Conservation (phyloP, 2,329 filamentous ascomycete species). For the Fusarium anguioides region DNA sequence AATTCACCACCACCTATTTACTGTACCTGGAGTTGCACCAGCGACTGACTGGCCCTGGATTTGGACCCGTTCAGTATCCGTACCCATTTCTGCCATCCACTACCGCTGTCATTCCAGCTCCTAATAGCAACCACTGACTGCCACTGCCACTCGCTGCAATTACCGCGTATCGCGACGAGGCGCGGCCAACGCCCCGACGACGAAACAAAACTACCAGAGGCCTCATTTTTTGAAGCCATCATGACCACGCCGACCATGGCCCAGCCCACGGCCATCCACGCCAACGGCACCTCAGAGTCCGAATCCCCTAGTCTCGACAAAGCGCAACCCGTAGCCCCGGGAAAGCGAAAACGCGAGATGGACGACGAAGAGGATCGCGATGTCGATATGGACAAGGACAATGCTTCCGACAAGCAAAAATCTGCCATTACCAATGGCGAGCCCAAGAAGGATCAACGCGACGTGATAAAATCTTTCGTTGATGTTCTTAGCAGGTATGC, state of each 20-base stretch:
- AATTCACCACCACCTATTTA: conserved; percentile 29
- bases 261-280: conserved; percentile 53
- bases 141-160: conserved; percentile 50
- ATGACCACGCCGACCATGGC: conserved; percentile 52
- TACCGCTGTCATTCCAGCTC: conserved; percentile 44
- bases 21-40: conserved; percentile 53
- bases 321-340: conserved; percentile 51
- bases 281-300: conserved; percentile 56
- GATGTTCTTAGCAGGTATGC: conserved; percentile 54
- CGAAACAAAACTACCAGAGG: conserved; percentile 19
- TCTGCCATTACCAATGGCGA: conserved; percentile 41
- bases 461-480: conserved; percentile 54
- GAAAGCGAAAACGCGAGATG: conserved; percentile 70
- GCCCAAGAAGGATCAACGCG: conserved; percentile 47
- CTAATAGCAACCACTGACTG: conserved; percentile 38
- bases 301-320: conserved; percentile 50
- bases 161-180: conserved; percentile 57
- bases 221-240: conserved; percentile 35
- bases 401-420: conserved; percentile 46
- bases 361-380: conserved; percentile 52
- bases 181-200: conserved; percentile 49
- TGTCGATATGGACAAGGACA: conserved; percentile 31
- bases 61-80: conserved; percentile 15
- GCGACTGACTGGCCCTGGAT: conserved; percentile 43
- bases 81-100: conserved; percentile 47